Conservation (phyloP, 306 rosid genomes). For the Vicia villosa region DNA sequence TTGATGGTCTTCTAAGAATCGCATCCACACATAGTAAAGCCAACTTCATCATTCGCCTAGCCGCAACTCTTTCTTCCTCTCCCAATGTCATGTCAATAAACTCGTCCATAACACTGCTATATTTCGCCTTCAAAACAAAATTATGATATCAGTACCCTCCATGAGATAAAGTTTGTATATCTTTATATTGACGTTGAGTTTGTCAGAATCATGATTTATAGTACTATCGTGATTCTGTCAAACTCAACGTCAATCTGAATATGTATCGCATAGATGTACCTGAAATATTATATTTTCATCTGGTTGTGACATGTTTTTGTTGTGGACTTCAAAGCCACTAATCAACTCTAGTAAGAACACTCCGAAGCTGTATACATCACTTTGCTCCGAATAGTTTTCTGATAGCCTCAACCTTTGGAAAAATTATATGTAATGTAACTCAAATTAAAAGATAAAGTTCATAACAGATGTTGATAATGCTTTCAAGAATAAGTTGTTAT, state of each 20-base stretch:
- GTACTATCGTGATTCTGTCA: no score
- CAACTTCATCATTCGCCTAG: slow-evolving; percentile 20
- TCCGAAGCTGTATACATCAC: slow-evolving; percentile 75
- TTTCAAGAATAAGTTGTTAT: not conserved
- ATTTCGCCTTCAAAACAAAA: not conserved
- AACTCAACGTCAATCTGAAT: no score
- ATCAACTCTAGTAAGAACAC: slow-evolving; percentile 73
- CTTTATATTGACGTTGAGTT: not conserved
- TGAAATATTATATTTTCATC: slow-evolving; percentile 48
- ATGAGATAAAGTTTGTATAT: not conserved
- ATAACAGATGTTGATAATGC: not conserved
- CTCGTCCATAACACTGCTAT: slow-evolving; percentile 10
- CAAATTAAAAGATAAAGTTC: slow-evolving; percentile 13
- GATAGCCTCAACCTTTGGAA: slow-evolving; percentile 54
- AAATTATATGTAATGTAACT: not conserved
- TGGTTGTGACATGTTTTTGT: slow-evolving; percentile 39
- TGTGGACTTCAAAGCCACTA: slow-evolving; percentile 60
- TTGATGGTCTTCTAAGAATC: slow-evolving; percentile 9
- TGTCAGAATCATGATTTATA: not conserved
- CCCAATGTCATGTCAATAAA: not conserved
- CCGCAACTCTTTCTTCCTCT: not conserved
- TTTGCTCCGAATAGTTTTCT: slow-evolving; percentile 49
- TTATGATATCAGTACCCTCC: not conserved
- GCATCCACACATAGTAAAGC: slow-evolving; percentile 16
- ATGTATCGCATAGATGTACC: slow-evolving; percentile 36